These are phyloP conservation scores for Syncephalastrum racemosum DNA, from an alignment of 371 early-diverging fungal species.

Conservation along the genomic window DNA sequence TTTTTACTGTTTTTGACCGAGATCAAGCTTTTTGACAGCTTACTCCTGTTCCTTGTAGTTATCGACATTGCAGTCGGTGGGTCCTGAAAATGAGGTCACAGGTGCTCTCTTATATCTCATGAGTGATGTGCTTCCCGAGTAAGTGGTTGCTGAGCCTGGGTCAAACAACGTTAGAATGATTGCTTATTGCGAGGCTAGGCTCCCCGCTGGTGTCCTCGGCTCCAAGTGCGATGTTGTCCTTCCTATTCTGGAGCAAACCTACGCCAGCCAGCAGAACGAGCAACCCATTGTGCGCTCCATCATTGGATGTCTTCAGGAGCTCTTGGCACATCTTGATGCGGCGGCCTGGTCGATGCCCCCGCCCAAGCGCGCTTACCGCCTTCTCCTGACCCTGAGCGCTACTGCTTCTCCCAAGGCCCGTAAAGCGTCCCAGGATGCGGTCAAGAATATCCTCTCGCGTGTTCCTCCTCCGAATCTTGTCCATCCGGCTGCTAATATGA, in stretches of 20 bases:
- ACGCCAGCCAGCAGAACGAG: slow-evolving; percentile 62
- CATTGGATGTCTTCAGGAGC: slow-evolving; percentile 77
- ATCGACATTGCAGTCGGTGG: slow-evolving; percentile 60
- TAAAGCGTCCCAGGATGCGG: slow-evolving; percentile 85
- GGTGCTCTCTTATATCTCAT: slow-evolving; percentile 79
- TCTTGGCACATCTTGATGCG: slow-evolving; percentile 81
- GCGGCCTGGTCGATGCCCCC: slow-evolving; percentile 71
- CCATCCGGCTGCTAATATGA: slow-evolving; percentile 79
- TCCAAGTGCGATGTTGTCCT: slow-evolving; percentile 66
- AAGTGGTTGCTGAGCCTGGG: slow-evolving; percentile 24
- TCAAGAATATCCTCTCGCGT: slow-evolving; percentile 62
- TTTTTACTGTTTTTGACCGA: no score
- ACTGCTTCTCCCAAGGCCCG: slow-evolving; percentile 88
- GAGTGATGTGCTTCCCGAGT: slow-evolving; percentile 79
- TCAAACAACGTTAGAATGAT: neutral
- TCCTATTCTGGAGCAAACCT: slow-evolving; percentile 52
- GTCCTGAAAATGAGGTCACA: slow-evolving; percentile 52
- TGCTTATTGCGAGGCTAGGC: slow-evolving; percentile 25
- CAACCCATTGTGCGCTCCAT: slow-evolving; percentile 79
- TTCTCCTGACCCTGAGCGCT: slow-evolving; percentile 72
- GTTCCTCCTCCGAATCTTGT: slow-evolving; percentile 75
- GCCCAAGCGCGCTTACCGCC: slow-evolving; percentile 68
- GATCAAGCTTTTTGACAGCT: slow-evolving; percentile 7
- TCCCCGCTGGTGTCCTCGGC: slow-evolving; percentile 61
- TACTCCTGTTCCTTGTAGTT: slow-evolving; percentile 46